Conservation (phyloP, 192 early-diverging fungal species). For the Neocallimastix lanati region DNA sequence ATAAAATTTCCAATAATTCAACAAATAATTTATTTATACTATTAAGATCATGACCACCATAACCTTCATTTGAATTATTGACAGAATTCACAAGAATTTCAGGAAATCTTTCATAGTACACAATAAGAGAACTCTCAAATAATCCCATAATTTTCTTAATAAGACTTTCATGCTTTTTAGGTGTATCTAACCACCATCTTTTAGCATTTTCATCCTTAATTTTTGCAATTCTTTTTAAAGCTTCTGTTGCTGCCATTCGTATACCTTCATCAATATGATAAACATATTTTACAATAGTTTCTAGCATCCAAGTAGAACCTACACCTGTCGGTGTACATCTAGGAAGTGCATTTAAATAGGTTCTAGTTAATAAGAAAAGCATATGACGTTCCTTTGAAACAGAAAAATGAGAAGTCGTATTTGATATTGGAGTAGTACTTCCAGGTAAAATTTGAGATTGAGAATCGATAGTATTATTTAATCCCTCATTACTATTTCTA, state of each 20-base stretch:
- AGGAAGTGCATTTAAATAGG: constrained; percentile 54
- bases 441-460: neutral
- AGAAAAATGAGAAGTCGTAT: constrained; percentile 19
- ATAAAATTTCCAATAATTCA: constrained; percentile 11
- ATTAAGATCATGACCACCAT: neutral
- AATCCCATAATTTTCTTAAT: constrained; percentile 10
- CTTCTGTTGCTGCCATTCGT: constrained; percentile 37
- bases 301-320: constrained; percentile 39
- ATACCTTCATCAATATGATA: constrained; percentile 75
- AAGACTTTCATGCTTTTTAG: neutral
- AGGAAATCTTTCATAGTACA: constrained; percentile 11
- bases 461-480: neutral
- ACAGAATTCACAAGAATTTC: constrained; percentile 10
- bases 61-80: constrained; percentile 1
- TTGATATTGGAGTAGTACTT: neutral
- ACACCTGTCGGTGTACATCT: constrained; percentile 46
- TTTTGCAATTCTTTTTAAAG: constrained; percentile 42
- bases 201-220: constrained; percentile 15
- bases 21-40: constrained; percentile 2
- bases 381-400: constrained; percentile 35
- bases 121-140: constrained; percentile 5
- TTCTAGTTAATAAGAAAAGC: constrained; percentile 46
- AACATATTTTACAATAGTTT: constrained; percentile 60
- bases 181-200: neutral
- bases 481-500: neutral